phyloP scores from a whole-genome alignment of 192 early-diverging fungal genomes.

The Backusella morwellensis region DNA sequence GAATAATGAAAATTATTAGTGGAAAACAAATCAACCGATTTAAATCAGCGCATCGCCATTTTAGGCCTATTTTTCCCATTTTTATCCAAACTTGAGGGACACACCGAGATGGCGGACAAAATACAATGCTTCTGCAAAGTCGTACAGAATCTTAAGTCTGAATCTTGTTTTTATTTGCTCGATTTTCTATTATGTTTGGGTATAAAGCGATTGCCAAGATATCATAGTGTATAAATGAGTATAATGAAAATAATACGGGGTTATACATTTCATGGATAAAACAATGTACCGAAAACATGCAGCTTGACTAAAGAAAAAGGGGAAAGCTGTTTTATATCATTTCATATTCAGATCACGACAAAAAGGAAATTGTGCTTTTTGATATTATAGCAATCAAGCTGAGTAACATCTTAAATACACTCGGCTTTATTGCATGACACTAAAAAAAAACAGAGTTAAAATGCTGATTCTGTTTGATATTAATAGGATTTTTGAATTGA shows the following conservation, averaged over 20 bases:
- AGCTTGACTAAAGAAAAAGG: background rate
- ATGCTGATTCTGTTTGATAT: background rate
- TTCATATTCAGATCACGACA: background rate
- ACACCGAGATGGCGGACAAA: background rate
- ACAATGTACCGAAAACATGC: background rate
- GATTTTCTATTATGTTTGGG: background rate
- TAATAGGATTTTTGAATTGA: background rate
- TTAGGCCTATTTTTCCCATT: background rate
- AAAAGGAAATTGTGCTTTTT: background rate
- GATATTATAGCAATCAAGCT: background rate
- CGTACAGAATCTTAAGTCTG: background rate
- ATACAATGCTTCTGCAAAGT: background rate
- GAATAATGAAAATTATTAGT: background rate
- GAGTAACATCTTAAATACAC: background rate
- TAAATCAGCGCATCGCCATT: background rate
- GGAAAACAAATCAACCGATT: conserved; percentile 8
- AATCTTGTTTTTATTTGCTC: background rate
- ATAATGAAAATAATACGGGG: too few species aligned
- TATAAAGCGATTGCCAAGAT: background rate
- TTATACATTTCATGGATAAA: background rate
- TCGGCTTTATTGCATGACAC: background rate
- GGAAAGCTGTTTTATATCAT: background rate
- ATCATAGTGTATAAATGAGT: too few species aligned
- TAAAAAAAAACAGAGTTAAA: background rate
- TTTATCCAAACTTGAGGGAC: background rate